Base-by-base conservation (phyloP, 768 basidiomycete species). In the Auriscalpium microsporum region DNA sequence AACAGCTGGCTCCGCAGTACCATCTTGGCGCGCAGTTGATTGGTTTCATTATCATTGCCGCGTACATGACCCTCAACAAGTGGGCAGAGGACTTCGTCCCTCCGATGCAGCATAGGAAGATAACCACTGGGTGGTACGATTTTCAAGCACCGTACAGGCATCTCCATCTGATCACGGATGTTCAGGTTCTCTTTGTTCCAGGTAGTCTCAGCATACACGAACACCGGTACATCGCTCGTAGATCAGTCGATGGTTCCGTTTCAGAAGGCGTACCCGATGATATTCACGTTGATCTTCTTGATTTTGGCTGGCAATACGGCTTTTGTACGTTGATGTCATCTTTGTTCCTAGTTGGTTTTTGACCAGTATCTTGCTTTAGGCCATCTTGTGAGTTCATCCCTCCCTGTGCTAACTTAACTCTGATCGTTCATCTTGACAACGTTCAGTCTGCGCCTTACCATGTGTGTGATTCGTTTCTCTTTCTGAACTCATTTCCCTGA, bases 201-300 rank as follows among this genome's bases (percentile, higher is more conserved):
- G 66, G 79, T 85, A 21, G 78, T 89, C 23, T 94, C 94, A 0
- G 79, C 92, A 1, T 96, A 90, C 66, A 90, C 87, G 33, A 96
- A 96, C 63, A 84, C 88, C 1, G 94, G 94, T 21, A 83, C 81
- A 69, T 93, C 90, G 13, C 77, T 95, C 7, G 84, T 86, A 13
- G 95, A 99, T 68, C 75, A 80, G 58, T 94, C 90, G 11, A 91
- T 99, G 92, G 52, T 95, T 3, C 94, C 93, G 0, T 97, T 96
- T 69, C 90, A 93, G 65, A 74, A 65, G 19, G 94, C 92, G 16
- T 93, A 91, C 64, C 79, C 83, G 2, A 84, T 92, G 85, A 81
- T 92, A 54, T 48, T 90, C 33, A 66, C 82, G 52, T 72, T 93
- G 77, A 74, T 82, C 0, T 70, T 93, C 47, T 71, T 90, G 23